Evolutionary conservation across 2,329 filamentous ascomycete species (phyloP).

Genomic region (Penicillium sp.): DNA sequence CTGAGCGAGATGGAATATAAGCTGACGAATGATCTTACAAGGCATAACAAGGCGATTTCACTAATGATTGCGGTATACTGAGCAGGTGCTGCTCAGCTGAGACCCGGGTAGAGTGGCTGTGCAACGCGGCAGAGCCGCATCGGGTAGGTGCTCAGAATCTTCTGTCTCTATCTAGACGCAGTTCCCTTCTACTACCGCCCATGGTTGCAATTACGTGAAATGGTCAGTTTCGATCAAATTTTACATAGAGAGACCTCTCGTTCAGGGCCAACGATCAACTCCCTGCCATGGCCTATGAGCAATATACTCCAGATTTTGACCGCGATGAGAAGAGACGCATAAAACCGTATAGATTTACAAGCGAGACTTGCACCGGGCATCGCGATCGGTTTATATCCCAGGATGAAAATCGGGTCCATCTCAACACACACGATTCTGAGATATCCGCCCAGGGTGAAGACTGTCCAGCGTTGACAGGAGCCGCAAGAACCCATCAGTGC

Average conservation of each 20-base stretch:
- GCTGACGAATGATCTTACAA: background rate
- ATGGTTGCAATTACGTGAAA: background rate
- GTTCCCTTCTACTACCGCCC: background rate
- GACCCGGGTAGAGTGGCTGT: slow-evolving; percentile 4
- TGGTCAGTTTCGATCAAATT: background rate
- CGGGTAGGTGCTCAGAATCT: background rate
- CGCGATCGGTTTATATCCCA: background rate
- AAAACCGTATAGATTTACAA: background rate
- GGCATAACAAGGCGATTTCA: background rate
- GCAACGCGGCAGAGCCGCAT: background rate
- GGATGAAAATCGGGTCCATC: background rate
- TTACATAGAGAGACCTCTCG: no score
- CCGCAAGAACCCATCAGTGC: background rate
- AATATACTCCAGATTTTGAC: background rate
- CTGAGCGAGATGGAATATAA: background rate
- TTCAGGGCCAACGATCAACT: background rate
- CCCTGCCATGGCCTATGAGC: background rate
- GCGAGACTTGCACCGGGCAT: background rate
- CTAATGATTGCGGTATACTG: background rate
- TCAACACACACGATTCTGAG: background rate
- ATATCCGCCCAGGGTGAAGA: background rate
- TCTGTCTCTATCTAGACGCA: background rate
- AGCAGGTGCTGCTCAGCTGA: slow-evolving; percentile 1
- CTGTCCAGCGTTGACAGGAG: background rate
- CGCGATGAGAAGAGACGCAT: background rate